phyloP scores from a whole-genome alignment of 371 early-diverging fungal genomes.

The Mortierella sp. region DNA sequence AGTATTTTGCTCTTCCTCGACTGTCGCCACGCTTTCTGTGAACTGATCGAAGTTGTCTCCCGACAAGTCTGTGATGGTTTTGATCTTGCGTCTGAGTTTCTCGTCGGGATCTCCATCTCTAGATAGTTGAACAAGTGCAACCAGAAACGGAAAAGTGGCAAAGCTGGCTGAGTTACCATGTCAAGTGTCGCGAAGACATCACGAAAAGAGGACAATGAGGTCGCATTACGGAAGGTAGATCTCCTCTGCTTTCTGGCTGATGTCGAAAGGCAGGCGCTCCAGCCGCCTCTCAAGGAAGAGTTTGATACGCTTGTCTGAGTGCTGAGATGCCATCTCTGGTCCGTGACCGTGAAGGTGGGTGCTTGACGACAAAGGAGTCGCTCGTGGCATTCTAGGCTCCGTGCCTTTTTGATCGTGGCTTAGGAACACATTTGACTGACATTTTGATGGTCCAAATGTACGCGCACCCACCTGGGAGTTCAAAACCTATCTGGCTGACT shows the following conservation, averaged over 20 bases:
- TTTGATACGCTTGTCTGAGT: conserved; percentile 60
- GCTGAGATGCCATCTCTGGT: conserved; percentile 24
- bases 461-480: conserved; percentile 3
- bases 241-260: conserved; percentile 66
- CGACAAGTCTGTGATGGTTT: conserved; percentile 63
- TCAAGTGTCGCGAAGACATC: not conserved
- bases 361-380: not conserved
- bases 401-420: not conserved
- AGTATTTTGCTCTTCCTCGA: not conserved
- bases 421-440: too few relatives aligned
- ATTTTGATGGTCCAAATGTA: conserved; percentile 9
- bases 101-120: conserved; percentile 65
- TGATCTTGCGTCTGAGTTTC: conserved; percentile 65
- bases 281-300: conserved; percentile 65
- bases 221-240: conserved; percentile 61
- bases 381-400: not conserved
- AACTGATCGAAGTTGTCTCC: conserved; percentile 66
- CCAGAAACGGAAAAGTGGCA: not conserved
- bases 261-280: conserved; percentile 62
- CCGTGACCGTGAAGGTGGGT: not conserved
- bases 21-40: conserved; percentile 53
- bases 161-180: not conserved
- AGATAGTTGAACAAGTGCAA: not conserved
- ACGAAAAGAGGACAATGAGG: not conserved
- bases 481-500: conserved; percentile 8